phyloP scores from a whole-genome alignment of 495 filamentous ascomycete species.

The Eremomyces bilateralis region DNA sequence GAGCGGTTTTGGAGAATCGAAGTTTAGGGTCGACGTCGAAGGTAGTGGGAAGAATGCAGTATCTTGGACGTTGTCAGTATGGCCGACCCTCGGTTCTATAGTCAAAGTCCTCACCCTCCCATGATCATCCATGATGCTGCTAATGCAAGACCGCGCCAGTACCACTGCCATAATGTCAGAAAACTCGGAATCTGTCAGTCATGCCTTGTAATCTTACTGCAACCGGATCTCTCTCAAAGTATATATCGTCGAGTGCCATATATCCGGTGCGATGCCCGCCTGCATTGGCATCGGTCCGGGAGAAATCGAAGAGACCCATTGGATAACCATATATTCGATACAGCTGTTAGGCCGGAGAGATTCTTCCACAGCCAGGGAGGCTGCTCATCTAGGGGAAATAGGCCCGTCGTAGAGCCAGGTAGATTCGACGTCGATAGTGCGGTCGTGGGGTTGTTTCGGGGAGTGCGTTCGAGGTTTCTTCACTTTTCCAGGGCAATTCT shows the following conservation, averaged over 20 bases:
- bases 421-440: too few relatives aligned
- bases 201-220: not conserved
- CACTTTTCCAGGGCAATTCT: too few relatives aligned
- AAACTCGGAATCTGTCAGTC: not conserved
- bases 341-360: too few relatives aligned
- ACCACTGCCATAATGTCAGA: constrained; percentile 1
- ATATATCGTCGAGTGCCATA: not conserved
- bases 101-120: not conserved
- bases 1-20: constrained; percentile 12
- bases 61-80: constrained; percentile 6
- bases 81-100: not conserved
- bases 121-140: constrained; percentile 1
- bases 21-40: constrained; percentile 14
- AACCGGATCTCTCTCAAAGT: not conserved
- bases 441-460: too few relatives aligned
- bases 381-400: too few relatives aligned
- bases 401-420: too few relatives aligned
- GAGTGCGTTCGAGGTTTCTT: too few relatives aligned
- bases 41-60: constrained; percentile 17
- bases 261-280: too few relatives aligned
- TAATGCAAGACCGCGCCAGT: not conserved
- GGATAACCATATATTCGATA: too few relatives aligned
- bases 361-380: too few relatives aligned
- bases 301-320: too few relatives aligned
- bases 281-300: too few relatives aligned